Percentiles rank a stretch among this genome's conserved stretches.
Evolutionary conservation across 352 stramenopile species (phyloP).

Genomic region (Thraustochytrium sp.): DNA sequence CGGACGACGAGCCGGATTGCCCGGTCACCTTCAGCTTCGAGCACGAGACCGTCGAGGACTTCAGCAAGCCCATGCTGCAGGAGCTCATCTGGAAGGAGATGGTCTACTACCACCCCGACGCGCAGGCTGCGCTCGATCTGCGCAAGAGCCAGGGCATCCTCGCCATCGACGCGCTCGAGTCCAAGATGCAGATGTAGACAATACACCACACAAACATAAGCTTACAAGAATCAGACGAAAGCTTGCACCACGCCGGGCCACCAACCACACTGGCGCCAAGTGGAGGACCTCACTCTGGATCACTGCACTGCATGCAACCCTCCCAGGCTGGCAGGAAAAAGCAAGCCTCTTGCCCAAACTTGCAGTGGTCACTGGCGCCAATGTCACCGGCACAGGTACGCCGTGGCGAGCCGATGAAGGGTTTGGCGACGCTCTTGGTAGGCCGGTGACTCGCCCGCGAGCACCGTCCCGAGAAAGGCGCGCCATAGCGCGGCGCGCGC

Average conservation of each 20-base stretch:
- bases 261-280: neutral
- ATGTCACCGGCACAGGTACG: neutral
- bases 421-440: neutral
- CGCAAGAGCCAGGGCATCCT: conserved; percentile 6
- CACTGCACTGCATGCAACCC: neutral
- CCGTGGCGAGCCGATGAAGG: neutral
- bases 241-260: neutral
- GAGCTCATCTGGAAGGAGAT: conserved; percentile 44
- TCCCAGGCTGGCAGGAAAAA: neutral
- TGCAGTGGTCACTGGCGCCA: neutral
- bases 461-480: neutral
- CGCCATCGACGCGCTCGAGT: conserved; percentile 8
- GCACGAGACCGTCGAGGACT: conserved; percentile 25
- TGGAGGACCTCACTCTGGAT: neutral
- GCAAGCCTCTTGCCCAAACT: neutral
- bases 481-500: neutral
- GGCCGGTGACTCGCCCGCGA: neutral
- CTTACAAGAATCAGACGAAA: neutral
- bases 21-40: neutral
- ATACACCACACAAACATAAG: neutral
- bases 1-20: conserved; percentile 76
- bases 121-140: neutral
- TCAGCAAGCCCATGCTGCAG: conserved; percentile 42
- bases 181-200: conserved; percentile 7
- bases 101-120: conserved; percentile 10